Percentiles rank a stretch among this genome's conserved stretches.
Conservation (phyloP, 768 basidiomycete genomes). For the Mycena latifolia region DNA sequence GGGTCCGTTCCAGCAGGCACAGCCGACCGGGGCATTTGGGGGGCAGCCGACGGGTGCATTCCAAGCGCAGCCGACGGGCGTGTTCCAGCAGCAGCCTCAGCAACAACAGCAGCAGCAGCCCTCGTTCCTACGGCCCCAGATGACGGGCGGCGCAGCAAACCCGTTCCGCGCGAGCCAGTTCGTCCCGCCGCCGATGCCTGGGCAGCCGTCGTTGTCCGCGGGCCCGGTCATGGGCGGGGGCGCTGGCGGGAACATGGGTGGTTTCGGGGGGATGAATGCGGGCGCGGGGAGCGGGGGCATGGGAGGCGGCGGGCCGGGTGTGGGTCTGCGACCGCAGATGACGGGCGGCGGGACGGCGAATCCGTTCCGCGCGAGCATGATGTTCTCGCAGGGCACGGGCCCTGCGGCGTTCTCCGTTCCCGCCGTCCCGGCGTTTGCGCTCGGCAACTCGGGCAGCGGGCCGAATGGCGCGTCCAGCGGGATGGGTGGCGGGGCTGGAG, state of each 20-base stretch:
- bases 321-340: constrained; percentile 62
- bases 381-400: constrained; percentile 74
- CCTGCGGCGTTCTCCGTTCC: constrained; percentile 55
- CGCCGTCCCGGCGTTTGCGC: constrained; percentile 33
- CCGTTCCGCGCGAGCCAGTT: constrained; percentile 51
- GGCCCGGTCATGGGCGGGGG: constrained; percentile 8
- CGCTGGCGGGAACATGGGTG: not conserved
- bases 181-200: constrained; percentile 19
- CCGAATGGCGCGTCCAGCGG: not conserved
- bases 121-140: constrained; percentile 41
- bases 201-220: constrained; percentile 11
- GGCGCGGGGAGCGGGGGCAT: not conserved
- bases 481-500: no score
- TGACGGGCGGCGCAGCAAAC: constrained; percentile 48
- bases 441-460: constrained; percentile 33
- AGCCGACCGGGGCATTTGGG: constrained; percentile 26
- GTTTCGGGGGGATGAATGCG: constrained; percentile 10
- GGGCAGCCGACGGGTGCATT: constrained; percentile 16
- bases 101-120: constrained; percentile 23
- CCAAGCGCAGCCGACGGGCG: constrained; percentile 28
- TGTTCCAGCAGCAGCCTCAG: constrained; percentile 41
- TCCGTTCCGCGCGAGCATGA: constrained; percentile 87
- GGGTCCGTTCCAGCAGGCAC: constrained; percentile 55
- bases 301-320: constrained; percentile 10
- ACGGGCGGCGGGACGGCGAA: constrained; percentile 69